A percentile compares a stretch with the other conserved stretches of the same genome.
Conservation (phyloP, 1,284 basidiomycete genomes). For the Stygiomarasmius scandens region DNA sequence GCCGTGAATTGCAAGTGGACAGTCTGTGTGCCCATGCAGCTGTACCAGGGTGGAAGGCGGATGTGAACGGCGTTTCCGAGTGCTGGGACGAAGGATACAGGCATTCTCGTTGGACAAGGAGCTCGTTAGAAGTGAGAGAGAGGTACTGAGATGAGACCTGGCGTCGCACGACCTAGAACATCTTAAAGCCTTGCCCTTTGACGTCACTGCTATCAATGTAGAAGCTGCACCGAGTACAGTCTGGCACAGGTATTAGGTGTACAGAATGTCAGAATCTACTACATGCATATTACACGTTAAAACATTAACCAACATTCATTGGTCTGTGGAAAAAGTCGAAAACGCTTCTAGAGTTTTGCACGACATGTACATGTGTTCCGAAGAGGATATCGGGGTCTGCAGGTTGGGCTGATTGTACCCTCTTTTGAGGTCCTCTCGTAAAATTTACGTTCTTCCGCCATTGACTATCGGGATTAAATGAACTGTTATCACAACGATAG, state of each 20-base stretch:
- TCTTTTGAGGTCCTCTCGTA: not conserved
- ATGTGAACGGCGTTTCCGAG: slow-evolving; percentile 33
- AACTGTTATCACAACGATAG: not conserved
- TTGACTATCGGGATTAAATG: not conserved
- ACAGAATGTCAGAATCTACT: not conserved
- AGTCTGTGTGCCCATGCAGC: slow-evolving; percentile 1
- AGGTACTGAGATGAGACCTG: not conserved
- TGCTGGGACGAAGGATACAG: slow-evolving; percentile 37
- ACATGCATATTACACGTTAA: no score
- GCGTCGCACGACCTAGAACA: not conserved
- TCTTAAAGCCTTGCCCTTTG: not conserved
- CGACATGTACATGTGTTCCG: not conserved
- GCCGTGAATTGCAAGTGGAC: slow-evolving; percentile 43
- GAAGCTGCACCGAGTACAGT: no score
- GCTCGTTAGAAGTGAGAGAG: not conserved
- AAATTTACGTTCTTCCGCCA: slow-evolving; percentile 8
- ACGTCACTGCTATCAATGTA: not conserved
- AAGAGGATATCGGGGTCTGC: not conserved
- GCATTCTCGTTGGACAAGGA: slow-evolving; percentile 25
- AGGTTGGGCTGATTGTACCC: not conserved
- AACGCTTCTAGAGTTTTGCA: not conserved
- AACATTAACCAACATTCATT: not conserved
- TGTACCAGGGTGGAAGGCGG: slow-evolving; percentile 21
- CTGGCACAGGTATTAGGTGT: no score
- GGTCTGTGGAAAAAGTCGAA: not conserved